Conservation (phyloP, 306 rosid species). For the Vachellia collinsii region DNA sequence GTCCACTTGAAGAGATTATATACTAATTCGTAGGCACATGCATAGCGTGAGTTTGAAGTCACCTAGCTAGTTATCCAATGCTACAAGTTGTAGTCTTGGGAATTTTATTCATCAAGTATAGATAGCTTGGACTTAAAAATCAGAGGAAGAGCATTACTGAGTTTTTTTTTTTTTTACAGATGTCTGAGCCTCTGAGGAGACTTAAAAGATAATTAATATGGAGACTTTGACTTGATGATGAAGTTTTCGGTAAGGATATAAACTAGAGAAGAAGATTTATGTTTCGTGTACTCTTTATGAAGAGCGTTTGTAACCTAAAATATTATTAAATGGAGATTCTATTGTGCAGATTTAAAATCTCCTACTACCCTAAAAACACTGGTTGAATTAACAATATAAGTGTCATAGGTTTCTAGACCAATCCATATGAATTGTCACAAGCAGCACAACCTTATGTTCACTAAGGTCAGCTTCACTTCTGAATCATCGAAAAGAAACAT, state of each 20-base stretch:
- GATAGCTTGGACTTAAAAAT: neutral
- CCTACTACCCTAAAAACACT: neutral
- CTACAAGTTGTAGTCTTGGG: neutral
- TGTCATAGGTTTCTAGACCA: neutral
- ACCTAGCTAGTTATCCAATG: neutral
- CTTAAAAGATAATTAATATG: neutral
- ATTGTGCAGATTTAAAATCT: neutral
- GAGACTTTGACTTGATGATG: neutral
- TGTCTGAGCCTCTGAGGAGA: neutral
- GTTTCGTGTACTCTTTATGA: slow-evolving; percentile 1
- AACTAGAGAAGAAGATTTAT: neutral
- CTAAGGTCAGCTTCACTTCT: neutral
- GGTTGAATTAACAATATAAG: neutral
- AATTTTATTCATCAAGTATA: neutral
- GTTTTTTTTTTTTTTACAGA: neutral
- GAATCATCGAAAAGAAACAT: neutral
- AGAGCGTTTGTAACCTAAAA: neutral
- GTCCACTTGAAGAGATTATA: neutral
- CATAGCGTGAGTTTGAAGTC: neutral
- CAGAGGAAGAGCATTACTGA: neutral
- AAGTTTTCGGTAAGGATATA: neutral
- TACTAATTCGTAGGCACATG: neutral
- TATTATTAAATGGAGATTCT: neutral
- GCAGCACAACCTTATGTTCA: neutral
- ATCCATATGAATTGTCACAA: neutral